Evolutionary conservation across 495 filamentous ascomycete genomes (phyloP).

Genomic region (Aspergillus sclerotioniger): DNA sequence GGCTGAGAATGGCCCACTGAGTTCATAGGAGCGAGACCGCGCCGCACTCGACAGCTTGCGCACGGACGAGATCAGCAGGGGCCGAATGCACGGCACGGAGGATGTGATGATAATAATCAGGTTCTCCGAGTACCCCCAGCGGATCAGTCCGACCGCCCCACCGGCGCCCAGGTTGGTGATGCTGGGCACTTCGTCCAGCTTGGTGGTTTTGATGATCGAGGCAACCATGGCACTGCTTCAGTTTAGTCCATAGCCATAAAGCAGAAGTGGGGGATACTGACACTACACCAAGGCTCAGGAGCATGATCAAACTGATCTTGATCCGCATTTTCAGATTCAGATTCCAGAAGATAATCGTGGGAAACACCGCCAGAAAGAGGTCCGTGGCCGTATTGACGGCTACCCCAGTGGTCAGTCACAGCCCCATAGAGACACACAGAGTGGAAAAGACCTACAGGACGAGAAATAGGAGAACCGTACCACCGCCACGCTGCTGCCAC

Average conservation of each 20-base stretch:
- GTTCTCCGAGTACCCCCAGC: constrained; percentile 36
- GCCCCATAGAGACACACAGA: neutral
- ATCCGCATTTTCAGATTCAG: constrained; percentile 39
- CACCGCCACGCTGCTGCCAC: constrained; percentile 22
- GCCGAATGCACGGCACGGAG: constrained; percentile 35
- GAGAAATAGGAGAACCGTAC: constrained; percentile 36
- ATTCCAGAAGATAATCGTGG: constrained; percentile 44
- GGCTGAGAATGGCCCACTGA: constrained; percentile 23
- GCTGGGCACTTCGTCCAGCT: constrained; percentile 33
- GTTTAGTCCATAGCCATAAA: constrained; percentile 9
- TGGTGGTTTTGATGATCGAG: constrained; percentile 45
- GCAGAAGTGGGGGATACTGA: constrained; percentile 17
- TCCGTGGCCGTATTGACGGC: constrained; percentile 44
- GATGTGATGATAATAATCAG: constrained; percentile 38
- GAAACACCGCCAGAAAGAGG: constrained; percentile 41
- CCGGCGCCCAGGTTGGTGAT: constrained; percentile 30
- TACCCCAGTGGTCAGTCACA: constrained; percentile 6
- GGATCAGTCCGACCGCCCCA: constrained; percentile 32
- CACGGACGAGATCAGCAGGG: constrained; percentile 38
- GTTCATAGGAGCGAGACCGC: constrained; percentile 32
- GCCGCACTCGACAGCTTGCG: constrained; percentile 35
- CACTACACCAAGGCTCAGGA: constrained; percentile 43
- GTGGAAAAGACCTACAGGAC: constrained; percentile 23
- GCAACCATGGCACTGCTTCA: constrained; percentile 34
- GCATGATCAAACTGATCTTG: constrained; percentile 38